These are phyloP conservation scores for Pseudogymnoascus sp. DNA, from an alignment of 2,329 filamentous ascomycete genomes.

Conservation along the genomic window DNA sequence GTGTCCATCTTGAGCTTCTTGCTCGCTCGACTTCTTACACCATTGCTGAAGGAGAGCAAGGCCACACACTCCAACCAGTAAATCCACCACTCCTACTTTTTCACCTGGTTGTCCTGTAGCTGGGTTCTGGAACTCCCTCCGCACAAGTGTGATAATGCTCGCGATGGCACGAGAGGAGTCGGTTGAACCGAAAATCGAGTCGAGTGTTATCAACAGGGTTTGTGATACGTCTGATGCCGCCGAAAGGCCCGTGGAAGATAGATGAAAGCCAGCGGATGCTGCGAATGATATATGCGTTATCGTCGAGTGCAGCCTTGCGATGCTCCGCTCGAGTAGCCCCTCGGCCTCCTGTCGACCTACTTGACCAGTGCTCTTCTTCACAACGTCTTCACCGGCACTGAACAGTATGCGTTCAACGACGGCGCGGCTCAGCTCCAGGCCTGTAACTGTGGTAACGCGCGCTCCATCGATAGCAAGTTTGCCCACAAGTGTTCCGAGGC, in stretches of 20 bases:
- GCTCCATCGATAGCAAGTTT: conserved; percentile 30
- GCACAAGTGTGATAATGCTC: conserved; percentile 55
- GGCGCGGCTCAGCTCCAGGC: conserved; percentile 30
- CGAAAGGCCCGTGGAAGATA: conserved; percentile 47
- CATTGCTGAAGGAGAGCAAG: conserved; percentile 53
- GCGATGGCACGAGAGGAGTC: conserved; percentile 60
- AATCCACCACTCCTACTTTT: conserved; percentile 49
- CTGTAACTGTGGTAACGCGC: conserved; percentile 30
- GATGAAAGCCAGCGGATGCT: conserved; percentile 50
- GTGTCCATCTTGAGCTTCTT: conserved; percentile 38
- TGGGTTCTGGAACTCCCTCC: conserved; percentile 55
- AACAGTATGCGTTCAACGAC: conserved; percentile 30
- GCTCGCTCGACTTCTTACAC: conserved; percentile 42
- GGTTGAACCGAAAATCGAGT: conserved; percentile 59
- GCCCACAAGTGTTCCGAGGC: conserved; percentile 31
- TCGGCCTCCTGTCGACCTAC: conserved; percentile 45
- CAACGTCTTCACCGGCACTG: conserved; percentile 30
- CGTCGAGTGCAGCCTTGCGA: conserved; percentile 47
- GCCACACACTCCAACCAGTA: conserved; percentile 51
- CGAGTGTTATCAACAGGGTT: conserved; percentile 48
- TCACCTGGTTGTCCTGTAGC: conserved; percentile 51
- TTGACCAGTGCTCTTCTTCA: conserved; percentile 28
- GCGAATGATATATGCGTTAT: conserved; percentile 52
- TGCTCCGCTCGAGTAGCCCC: conserved; percentile 45
- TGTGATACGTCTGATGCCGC: conserved; percentile 48